Conservation (phyloP, 208 protist species). For the Acanthamoeba royreba region DNA sequence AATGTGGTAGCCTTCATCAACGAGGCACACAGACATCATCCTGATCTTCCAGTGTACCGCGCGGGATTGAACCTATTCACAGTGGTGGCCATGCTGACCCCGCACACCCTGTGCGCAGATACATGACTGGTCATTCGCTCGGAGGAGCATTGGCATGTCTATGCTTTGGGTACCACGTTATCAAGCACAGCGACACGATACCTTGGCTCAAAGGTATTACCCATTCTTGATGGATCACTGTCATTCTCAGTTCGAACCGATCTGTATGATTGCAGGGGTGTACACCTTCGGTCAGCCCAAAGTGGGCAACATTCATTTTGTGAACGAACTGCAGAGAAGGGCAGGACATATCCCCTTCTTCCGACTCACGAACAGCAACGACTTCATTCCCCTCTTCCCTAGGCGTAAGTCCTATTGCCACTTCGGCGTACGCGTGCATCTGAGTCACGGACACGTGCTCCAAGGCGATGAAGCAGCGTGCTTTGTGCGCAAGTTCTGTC, state of each 20-base stretch:
- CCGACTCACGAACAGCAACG: slow-evolving; percentile 40
- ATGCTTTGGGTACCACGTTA: not conserved
- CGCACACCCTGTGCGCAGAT: not conserved
- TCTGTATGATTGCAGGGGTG: not conserved
- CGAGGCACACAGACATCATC: not conserved
- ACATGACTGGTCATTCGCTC: slow-evolving; percentile 24
- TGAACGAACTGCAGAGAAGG: not conserved
- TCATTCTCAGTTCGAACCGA: no score
- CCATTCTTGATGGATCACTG: no score
- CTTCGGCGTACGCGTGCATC: not conserved
- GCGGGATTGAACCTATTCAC: not conserved
- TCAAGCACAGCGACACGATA: no score
- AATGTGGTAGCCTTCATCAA: not conserved
- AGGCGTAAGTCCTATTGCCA: not conserved
- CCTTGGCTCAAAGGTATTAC: not conserved
- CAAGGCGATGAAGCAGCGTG: not conserved
- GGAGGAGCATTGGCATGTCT: slow-evolving; percentile 33
- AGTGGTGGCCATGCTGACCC: not conserved
- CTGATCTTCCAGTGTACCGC: not conserved
- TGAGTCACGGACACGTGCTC: not conserved
- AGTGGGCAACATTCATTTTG: slow-evolving; percentile 21
- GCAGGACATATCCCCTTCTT: not conserved
- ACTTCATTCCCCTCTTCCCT: not conserved
- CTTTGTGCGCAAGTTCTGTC: not conserved
- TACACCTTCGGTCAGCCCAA: slow-evolving; percentile 43